Percentiles rank a stretch among this genome's conserved stretches.
These are phyloP conservation scores for Juncus inflexus DNA, from an alignment of 176 grass and related monocot species.

Conservation along the genomic window DNA sequence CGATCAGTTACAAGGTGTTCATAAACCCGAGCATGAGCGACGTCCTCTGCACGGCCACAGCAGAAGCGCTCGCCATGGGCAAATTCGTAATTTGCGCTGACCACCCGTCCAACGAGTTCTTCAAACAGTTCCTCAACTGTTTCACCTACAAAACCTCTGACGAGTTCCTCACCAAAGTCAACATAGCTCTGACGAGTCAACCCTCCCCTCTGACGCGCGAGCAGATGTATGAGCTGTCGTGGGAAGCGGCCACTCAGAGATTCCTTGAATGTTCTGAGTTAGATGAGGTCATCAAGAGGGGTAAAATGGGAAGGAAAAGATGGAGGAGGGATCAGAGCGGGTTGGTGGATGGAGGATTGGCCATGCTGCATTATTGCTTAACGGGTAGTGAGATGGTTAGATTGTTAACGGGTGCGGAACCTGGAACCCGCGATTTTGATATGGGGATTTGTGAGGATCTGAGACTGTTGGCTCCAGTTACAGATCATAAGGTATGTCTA, in stretches of 20 bases:
- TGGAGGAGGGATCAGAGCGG: constrained; percentile 47
- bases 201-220: constrained; percentile 69
- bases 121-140: constrained; percentile 91
- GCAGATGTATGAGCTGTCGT: constrained; percentile 71
- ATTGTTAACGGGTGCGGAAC: constrained; percentile 72
- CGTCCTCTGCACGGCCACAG: constrained; percentile 86
- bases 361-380: constrained; percentile 70
- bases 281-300: constrained; percentile 57
- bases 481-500: constrained; percentile 4
- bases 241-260: constrained; percentile 84
- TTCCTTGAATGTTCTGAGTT: constrained; percentile 85
- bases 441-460: constrained; percentile 70
- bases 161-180: constrained; percentile 62
- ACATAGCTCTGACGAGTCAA: constrained; percentile 63
- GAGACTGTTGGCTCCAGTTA: constrained; percentile 61
- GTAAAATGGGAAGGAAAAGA: constrained; percentile 33
- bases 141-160: constrained; percentile 76
- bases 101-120: constrained; percentile 92
- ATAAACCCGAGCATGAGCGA: constrained; percentile 88
- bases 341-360: constrained; percentile 60
- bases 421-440: constrained; percentile 74
- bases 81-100: constrained; percentile 94
- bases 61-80: constrained; percentile 90
- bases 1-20: constrained; percentile 79
- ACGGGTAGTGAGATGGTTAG: constrained; percentile 76